Base-by-base conservation (phyloP, 441 rosid genomes). In the Bocquillonia castaneifolia region DNA sequence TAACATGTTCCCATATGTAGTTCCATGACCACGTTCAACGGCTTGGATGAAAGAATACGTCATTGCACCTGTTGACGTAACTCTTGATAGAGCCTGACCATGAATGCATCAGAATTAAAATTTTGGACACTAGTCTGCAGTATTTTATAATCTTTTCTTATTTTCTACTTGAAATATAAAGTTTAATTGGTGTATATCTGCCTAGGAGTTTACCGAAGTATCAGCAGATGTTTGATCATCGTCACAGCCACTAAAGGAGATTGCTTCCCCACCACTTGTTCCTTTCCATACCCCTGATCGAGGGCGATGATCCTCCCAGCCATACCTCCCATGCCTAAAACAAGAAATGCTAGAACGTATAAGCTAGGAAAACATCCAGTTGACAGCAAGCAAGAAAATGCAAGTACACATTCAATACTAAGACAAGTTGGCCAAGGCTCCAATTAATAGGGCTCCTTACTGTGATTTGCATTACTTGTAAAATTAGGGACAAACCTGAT, bases 241-340 rank as follows among this genome's bases (percentile, higher is more conserved):
- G 73, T 90, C 92, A 69, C 97, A 92, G 59, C 92, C 95, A 74
- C 98, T 88, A 67, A 92, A 83, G 25, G 92, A 90, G 59, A 87
- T 85, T 52, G 72, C 93, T 67, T 90, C 95, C 59, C 97, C 98
- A 39, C 97, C 93, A 64, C 81, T 85, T 36, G 96, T 86, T 69
- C 97, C 97, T 79, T 90, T 88, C 92, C 88, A 86, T 65, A 77
- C 23, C 64, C 92, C 96, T 37, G 96, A 81, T 60, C 80, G 84
- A 57, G 98, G 96, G 37, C 95, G 87, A 80, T 92, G 96, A 53
- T 92, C 95, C 82, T 86, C 98, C 98, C 98, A 92, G 12, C 52
- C 51, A 66, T 85, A 88, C 53, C 68, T 84, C 71, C 96, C 96
- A 52, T 59, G 61, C 79, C 98, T 90, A 55, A 6, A 70, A 55